Base-by-base conservation (phyloP, 805 yeast species). In the Tetrapisispora fleetii region DNA sequence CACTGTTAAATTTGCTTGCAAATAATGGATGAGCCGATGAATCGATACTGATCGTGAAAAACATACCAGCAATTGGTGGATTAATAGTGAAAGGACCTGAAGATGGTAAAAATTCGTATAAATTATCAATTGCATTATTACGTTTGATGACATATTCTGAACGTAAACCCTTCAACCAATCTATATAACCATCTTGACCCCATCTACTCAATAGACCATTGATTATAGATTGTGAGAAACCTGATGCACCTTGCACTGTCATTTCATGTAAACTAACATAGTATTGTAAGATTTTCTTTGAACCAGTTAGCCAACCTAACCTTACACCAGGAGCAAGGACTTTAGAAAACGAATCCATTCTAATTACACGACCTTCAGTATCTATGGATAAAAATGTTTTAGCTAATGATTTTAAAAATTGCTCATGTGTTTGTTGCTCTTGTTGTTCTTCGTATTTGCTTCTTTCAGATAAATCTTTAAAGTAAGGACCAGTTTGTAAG, bases 241-340 rank as follows among this genome's bases (percentile, higher is more conserved):
- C 97, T 6, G 89, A 75, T 18, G 95, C 82, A 45, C 80, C 72
- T 69, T 89, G 96, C 54, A 85, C 76, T 7, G 85, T 71, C 53
- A 84, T 90, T 71, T 90, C 97, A 60, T 85, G 87, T 48, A 83
- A 70, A 56, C 93, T 76, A 46, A 81, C 65, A 57, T 72, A 75
- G 56, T 91, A 76, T 66, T 84, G 88, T 55, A 85, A 61, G 45
- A 89, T 64, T 17, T 59, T 55, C 40, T 72, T 69, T 64, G 85
- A 89, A 51, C 84, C 95, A 24, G 85, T 82, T 52, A 89, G 74
- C 96, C 96, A 89, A 47, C 96, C 96, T 50, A 85, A 63, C 70
- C 97, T 81, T 30, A 81, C 60, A 56, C 96, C 96, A 17, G 97
- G 97, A 3, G 96, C 96, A 48, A 90, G 70, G 24, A 89, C 89